Percentiles rank a stretch among this genome's conserved stretches.
Evolutionary conservation across 2,329 filamentous ascomycete species (phyloP).

Genomic region (Xylaria sp.): DNA sequence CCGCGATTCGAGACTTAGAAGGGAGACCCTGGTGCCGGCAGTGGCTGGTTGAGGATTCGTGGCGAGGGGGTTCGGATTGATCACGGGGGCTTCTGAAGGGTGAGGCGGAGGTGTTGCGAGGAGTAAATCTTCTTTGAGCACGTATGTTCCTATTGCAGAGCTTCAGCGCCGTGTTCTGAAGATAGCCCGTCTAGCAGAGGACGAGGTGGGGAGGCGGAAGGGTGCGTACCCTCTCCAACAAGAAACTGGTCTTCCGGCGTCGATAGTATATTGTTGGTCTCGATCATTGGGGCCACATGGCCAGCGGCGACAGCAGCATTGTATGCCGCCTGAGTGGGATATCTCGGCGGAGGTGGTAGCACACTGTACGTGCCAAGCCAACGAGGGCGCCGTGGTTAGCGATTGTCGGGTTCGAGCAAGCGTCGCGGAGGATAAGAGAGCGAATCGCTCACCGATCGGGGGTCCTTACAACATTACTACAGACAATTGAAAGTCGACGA

Average conservation of each 20-base stretch:
- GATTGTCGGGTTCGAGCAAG: neutral
- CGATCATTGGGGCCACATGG: conserved; percentile 78
- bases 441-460: conserved; percentile 2
- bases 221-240: conserved; percentile 81
- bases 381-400: conserved; percentile 34
- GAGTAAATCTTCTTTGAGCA: conserved; percentile 88
- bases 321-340: conserved; percentile 77
- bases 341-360: conserved; percentile 86
- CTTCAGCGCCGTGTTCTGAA: conserved; percentile 34
- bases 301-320: conserved; percentile 77
- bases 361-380: conserved; percentile 64
- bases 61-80: conserved; percentile 90
- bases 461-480: conserved; percentile 46
- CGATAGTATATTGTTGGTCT: conserved; percentile 90
- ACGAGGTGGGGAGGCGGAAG: neutral
- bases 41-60: conserved; percentile 87
- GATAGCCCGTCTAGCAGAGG: neutral
- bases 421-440: neutral
- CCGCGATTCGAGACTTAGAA: conserved; percentile 76
- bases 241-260: conserved; percentile 91
- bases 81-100: conserved; percentile 87
- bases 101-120: conserved; percentile 95
- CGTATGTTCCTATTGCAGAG: conserved; percentile 76
- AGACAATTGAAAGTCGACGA: conserved; percentile 8
- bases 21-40: conserved; percentile 83